These are phyloP conservation scores for Puccinellia tenuiflora DNA, from an alignment of 176 grass and related monocot genomes.

Conservation along the genomic window DNA sequence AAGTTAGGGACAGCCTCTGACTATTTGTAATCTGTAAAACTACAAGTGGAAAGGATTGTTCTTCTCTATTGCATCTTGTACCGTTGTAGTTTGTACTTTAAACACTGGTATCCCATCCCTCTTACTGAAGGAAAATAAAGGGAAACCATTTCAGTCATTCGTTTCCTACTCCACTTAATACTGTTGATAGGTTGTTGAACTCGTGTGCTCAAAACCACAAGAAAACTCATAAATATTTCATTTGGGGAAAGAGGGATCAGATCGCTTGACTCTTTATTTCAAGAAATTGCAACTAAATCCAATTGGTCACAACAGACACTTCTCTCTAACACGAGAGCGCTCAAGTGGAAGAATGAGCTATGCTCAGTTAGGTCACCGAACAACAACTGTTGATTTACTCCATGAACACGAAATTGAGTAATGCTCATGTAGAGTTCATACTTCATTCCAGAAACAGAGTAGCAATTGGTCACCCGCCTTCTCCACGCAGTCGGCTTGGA, in stretches of 20 bases:
- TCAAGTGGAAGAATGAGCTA: not conserved
- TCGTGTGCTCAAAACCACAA: not conserved
- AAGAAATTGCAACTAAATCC: not conserved
- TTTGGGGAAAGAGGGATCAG: not conserved
- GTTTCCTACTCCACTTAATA: not conserved
- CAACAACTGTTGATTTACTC: not conserved
- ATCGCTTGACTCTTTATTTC: not conserved
- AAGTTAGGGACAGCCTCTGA: slow-evolving; percentile 17
- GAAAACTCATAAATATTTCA: not conserved
- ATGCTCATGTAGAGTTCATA: not conserved
- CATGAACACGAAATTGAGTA: not conserved
- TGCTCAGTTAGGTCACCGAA: not conserved
- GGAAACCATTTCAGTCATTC: not conserved
- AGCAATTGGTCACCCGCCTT: not conserved
- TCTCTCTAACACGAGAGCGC: not conserved
- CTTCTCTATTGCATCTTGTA: slow-evolving; percentile 9
- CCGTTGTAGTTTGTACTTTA: not conserved
- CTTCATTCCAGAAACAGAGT: not conserved
- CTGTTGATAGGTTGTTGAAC: not conserved
- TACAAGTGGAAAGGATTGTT: not conserved
- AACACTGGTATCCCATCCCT: not conserved
- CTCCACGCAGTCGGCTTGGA: not conserved
- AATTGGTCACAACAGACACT: not conserved
- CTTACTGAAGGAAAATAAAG: not conserved
- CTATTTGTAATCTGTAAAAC: slow-evolving; percentile 27